Conservation (phyloP, 768 basidiomycete species). For the Tricholoma hemisulphureum region DNA sequence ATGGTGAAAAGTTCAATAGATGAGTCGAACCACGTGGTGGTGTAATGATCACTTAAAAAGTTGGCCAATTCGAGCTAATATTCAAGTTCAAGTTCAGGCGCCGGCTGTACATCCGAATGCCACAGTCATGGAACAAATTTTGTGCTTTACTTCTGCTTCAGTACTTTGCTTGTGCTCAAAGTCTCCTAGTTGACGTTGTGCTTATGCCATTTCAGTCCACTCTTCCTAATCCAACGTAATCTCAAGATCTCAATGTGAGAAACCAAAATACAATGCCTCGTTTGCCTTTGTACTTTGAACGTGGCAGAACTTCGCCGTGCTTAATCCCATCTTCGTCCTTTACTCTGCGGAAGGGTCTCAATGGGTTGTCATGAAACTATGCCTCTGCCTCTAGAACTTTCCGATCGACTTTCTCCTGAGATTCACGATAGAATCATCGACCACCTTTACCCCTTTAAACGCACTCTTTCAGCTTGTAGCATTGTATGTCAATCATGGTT, state of each 20-base stretch:
- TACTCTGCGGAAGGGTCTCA: slow-evolving; percentile 1
- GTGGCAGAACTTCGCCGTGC: not conserved
- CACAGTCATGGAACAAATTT: too few species aligned
- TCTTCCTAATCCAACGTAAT: too few species aligned
- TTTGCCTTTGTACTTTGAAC: not conserved
- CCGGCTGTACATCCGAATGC: too few species aligned
- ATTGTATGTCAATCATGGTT: slow-evolving; percentile 34
- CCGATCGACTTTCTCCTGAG: slow-evolving; percentile 31
- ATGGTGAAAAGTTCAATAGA: not conserved
- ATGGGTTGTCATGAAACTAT: slow-evolving; percentile 4
- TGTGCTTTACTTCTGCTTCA: too few species aligned
- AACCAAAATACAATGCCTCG: not conserved
- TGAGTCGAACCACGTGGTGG: too few species aligned
- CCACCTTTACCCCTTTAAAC: slow-evolving; percentile 25
- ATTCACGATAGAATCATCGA: slow-evolving; percentile 30
- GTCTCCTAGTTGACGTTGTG: too few species aligned
- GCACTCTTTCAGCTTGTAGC: slow-evolving; percentile 29
- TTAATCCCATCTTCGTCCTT: not conserved
- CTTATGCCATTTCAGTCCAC: not conserved
- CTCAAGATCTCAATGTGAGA: not conserved
- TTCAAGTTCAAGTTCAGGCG: too few species aligned
- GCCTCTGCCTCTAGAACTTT: slow-evolving; percentile 19
- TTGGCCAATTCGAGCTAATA: too few species aligned
- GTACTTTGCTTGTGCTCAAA: too few species aligned
- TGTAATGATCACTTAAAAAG: too few species aligned